Evolutionary conservation across 805 yeast genomes (phyloP).

Genomic region (Kluyveromyces starmeri): DNA sequence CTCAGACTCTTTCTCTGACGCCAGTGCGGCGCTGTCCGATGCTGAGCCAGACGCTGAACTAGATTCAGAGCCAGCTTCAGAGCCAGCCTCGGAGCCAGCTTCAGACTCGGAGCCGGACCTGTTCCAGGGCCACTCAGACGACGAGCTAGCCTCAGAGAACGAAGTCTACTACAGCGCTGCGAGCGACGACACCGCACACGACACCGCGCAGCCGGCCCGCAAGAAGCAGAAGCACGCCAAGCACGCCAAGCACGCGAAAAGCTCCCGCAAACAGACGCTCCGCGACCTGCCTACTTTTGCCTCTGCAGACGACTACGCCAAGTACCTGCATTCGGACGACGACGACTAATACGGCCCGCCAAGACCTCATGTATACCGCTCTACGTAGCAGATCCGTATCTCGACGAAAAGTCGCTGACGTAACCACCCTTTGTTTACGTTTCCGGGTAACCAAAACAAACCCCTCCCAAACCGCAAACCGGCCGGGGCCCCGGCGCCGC

Average conservation of each 20-base stretch:
- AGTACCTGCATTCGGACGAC: constrained; percentile 39
- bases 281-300: constrained; percentile 78
- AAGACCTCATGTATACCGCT: too few species aligned
- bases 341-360: too few species aligned
- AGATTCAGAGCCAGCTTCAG: neutral
- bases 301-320: constrained; percentile 77
- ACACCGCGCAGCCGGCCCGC: constrained; percentile 13
- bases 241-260: too few species aligned
- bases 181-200: constrained; percentile 9
- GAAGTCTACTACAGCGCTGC: constrained; percentile 25
- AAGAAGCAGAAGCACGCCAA: constrained; percentile 22
- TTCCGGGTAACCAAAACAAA: too few species aligned
- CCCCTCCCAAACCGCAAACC: too few species aligned
- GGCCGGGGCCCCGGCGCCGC: too few species aligned
- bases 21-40: constrained; percentile 25
- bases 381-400: too few species aligned
- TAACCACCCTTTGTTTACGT: too few species aligned
- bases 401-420: too few species aligned
- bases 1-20: constrained; percentile 5
- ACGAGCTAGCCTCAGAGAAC: constrained; percentile 12
- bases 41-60: neutral
- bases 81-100: constrained; percentile 11
- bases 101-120: constrained; percentile 28
- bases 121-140: constrained; percentile 28
- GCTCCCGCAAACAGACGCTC: constrained; percentile 46